Percentiles rank a stretch among this genome's conserved stretches.
Evolutionary conservation across 2,329 filamentous ascomycete species (phyloP).

Genomic region (Fulvia fulva): DNA sequence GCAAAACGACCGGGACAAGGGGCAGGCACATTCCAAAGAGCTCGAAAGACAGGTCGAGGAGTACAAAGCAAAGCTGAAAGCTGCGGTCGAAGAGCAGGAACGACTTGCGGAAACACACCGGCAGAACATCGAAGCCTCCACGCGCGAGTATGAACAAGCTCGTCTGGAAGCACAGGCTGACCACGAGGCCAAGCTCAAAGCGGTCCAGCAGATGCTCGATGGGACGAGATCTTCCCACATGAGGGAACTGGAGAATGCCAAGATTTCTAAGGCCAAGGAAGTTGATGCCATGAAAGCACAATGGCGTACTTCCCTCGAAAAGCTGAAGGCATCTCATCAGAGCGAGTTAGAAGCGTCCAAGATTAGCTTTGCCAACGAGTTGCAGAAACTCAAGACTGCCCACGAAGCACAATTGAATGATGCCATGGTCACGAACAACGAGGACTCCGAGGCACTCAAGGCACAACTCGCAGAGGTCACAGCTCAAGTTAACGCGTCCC

Average conservation of each 20-base stretch:
- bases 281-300: background rate
- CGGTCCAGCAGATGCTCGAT: background rate
- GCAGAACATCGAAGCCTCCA: slow-evolving; percentile 12
- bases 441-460: background rate
- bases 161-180: background rate
- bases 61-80: slow-evolving; percentile 9
- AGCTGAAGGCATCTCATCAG: background rate
- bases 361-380: background rate
- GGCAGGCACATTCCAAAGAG: background rate
- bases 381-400: background rate
- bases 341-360: background rate
- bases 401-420: background rate
- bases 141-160: slow-evolving; percentile 7
- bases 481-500: background rate
- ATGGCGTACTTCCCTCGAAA: background rate
- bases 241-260: background rate
- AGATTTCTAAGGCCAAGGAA: background rate
- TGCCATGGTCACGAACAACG: background rate
- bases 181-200: slow-evolving; percentile 5
- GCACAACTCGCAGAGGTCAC: background rate
- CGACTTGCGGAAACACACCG: background rate
- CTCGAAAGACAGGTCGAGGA: slow-evolving; percentile 11
- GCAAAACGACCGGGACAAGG: slow-evolving; percentile 8
- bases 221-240: slow-evolving; percentile 1
- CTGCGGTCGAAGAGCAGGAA: slow-evolving; percentile 3